A percentile compares a stretch with the other conserved stretches of the same genome.
phyloP scores from a whole-genome alignment of 495 filamentous ascomycete genomes.

The Aspergillus heteromorphus region DNA sequence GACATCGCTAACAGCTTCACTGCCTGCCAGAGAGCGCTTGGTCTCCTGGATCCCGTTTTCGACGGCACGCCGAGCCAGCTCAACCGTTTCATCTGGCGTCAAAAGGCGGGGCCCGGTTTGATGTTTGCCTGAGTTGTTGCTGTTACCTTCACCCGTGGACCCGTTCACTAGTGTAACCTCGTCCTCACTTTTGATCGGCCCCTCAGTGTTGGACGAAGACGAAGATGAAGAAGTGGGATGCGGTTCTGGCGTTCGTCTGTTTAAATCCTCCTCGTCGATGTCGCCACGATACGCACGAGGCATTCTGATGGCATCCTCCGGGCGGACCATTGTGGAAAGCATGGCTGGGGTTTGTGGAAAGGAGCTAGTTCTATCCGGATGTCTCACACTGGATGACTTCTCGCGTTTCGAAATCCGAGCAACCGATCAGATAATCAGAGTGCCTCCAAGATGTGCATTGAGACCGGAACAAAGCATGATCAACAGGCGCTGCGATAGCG shows the following conservation, averaged over 20 bases:
- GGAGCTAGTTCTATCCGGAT: slow-evolving; percentile 1
- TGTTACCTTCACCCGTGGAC: slow-evolving; percentile 22
- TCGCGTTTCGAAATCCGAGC: background rate
- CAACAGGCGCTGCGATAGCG: slow-evolving; percentile 10
- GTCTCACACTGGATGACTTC: background rate
- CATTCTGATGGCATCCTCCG: slow-evolving; percentile 37
- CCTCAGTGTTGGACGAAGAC: slow-evolving; percentile 25
- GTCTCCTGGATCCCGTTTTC: slow-evolving; percentile 62
- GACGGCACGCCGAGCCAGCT: slow-evolving; percentile 60
- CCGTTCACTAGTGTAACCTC: slow-evolving; percentile 28
- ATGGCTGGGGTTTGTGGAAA: slow-evolving; percentile 14
- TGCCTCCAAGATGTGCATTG: slow-evolving; percentile 9
- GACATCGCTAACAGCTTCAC: slow-evolving; percentile 60
- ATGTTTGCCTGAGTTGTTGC: slow-evolving; percentile 16
- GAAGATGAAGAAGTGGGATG: slow-evolving; percentile 19
- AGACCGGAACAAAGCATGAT: slow-evolving; percentile 20
- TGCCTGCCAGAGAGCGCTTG: slow-evolving; percentile 61
- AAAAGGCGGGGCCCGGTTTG: slow-evolving; percentile 24
- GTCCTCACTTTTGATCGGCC: slow-evolving; percentile 24
- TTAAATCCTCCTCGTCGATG: slow-evolving; percentile 28
- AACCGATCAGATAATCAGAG: slow-evolving; percentile 15
- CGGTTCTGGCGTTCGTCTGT: slow-evolving; percentile 21
- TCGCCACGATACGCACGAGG: slow-evolving; percentile 30
- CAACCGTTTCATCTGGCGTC: slow-evolving; percentile 43
- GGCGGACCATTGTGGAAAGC: slow-evolving; percentile 36